These are phyloP conservation scores for Heimioporus sp. DNA, from an alignment of 768 basidiomycete genomes.

Conservation along the genomic window DNA sequence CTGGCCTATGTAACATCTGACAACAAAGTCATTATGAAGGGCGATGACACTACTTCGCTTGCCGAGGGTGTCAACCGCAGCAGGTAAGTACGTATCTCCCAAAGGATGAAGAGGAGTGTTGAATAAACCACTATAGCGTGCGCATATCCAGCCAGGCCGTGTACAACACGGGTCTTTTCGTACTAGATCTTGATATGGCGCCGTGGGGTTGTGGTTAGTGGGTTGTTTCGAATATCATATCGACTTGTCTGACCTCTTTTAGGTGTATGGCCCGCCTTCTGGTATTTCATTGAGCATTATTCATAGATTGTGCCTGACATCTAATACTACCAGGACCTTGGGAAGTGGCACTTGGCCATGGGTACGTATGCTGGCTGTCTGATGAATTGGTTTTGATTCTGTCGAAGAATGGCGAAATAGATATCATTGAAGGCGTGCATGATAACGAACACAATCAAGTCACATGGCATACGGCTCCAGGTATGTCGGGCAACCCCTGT, in stretches of 20 bases:
- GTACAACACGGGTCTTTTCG: conserved; percentile 79
- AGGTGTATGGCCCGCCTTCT: conserved; percentile 86
- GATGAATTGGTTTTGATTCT: conserved; percentile 5
- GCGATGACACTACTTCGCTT: conserved; percentile 63
- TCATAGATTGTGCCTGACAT: conserved; percentile 2
- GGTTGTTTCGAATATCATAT: background rate
- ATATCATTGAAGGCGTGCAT: conserved; percentile 83
- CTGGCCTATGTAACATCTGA: conserved; percentile 58
- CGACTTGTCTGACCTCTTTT: conserved; percentile 1
- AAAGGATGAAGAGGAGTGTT: conserved; percentile 2
- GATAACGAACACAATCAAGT: conserved; percentile 85
- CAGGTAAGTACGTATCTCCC: conserved; percentile 42
- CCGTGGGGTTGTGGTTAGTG: conserved; percentile 82
- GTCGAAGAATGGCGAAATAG: conserved; percentile 70
- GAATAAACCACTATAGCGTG: conserved; percentile 45
- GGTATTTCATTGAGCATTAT: conserved; percentile 38
- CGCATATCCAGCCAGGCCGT: conserved; percentile 64
- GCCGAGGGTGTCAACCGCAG: conserved; percentile 51
- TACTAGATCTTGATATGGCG: conserved; percentile 79
- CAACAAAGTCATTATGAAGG: conserved; percentile 71
- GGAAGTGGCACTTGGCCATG: conserved; percentile 62
- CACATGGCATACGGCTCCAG: conserved; percentile 72
- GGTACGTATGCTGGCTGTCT: conserved; percentile 38
- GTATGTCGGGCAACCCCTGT: conserved; percentile 28
- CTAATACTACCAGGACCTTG: conserved; percentile 23